Conservation (phyloP, 2,329 filamentous ascomycete genomes). For the Phyllosticta capitalensis region DNA sequence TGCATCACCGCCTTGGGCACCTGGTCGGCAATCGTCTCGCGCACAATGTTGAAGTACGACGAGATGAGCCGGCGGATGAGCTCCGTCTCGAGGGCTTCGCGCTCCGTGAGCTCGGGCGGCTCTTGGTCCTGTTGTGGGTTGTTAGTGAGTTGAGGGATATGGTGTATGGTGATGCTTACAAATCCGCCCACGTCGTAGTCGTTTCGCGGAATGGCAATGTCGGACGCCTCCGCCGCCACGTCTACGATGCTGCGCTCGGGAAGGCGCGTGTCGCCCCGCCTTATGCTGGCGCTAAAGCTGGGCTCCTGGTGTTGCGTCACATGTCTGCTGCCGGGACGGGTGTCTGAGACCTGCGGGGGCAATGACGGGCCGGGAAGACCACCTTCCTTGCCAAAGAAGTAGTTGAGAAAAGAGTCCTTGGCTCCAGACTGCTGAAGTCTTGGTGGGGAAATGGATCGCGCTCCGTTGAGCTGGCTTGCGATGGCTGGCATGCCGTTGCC, state of each 20-base stretch:
- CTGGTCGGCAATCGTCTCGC: conserved; percentile 96
- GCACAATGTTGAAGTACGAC: conserved; percentile 98
- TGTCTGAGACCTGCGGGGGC: conserved; percentile 14
- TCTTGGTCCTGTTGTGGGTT: conserved; percentile 36
- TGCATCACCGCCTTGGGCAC: conserved; percentile 99
- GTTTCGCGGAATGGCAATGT: conserved; percentile 25
- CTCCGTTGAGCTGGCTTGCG: conserved; percentile 57
- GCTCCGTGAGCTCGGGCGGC: conserved; percentile 85
- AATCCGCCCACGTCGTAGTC: conserved; percentile 44
- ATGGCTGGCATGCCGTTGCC: conserved; percentile 55
- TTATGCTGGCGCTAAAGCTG: conserved; percentile 73
- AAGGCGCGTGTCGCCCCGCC: conserved; percentile 54
- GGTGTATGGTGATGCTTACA: conserved; percentile 33
- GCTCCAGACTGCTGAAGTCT: conserved; percentile 46
- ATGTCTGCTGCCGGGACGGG: conserved; percentile 48
- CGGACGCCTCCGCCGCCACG: conserved; percentile 31
- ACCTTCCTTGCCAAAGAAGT: conserved; percentile 97
- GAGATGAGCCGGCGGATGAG: conserved; percentile 93
- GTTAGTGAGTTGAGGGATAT: not conserved
- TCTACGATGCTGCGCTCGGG: conserved; percentile 31
- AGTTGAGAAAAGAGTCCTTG: conserved; percentile 93
- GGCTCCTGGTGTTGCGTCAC: conserved; percentile 71
- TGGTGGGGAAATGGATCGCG: conserved; percentile 51
- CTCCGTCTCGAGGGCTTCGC: conserved; percentile 94
- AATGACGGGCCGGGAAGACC: conserved; percentile 37